These are phyloP conservation scores for Chrysoporthe deuterocubensis DNA, from an alignment of 2,329 filamentous ascomycete species.

Conservation along the genomic window DNA sequence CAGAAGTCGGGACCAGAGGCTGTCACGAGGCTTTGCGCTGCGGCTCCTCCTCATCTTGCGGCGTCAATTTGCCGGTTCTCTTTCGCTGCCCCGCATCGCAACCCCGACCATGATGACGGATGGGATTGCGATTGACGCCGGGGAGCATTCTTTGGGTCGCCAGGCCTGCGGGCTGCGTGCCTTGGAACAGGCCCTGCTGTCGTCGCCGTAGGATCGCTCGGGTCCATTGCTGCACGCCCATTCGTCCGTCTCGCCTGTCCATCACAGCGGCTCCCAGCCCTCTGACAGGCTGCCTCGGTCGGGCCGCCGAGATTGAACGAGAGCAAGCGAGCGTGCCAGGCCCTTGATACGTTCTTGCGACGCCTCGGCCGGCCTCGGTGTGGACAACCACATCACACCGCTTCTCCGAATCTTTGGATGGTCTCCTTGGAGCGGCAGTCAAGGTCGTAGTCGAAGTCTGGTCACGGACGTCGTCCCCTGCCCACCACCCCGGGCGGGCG, in stretches of 20 bases:
- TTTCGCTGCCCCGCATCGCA: not conserved
- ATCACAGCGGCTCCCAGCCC: not conserved
- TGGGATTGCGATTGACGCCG: constrained; percentile 15
- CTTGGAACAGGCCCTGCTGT: constrained; percentile 17
- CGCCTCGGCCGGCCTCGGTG: constrained; percentile 18
- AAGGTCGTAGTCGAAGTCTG: not conserved
- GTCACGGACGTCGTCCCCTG: not conserved
- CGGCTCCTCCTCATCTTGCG: constrained; percentile 3
- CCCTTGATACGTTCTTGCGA: constrained; percentile 7
- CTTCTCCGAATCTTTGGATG: constrained; percentile 1
- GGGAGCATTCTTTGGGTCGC: constrained; percentile 1
- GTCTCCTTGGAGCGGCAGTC: not conserved
- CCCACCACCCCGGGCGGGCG: constrained; percentile 2
- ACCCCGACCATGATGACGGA: constrained; percentile 5
- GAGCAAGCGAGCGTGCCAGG: constrained; percentile 11
- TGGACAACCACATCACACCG: constrained; percentile 22
- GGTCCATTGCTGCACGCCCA: not conserved
- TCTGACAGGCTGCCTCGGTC: constrained; percentile 9
- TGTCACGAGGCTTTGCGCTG: constrained; percentile 10
- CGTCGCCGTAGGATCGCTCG: constrained; percentile 1
- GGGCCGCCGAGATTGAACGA: not conserved
- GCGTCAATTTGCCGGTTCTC: constrained; percentile 2
- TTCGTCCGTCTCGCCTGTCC: constrained; percentile 12
- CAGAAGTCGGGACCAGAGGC: not conserved
- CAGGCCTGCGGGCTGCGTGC: constrained; percentile 8